Conservation (phyloP, 2,329 filamentous ascomycete species). For the Fusarium newnesense region DNA sequence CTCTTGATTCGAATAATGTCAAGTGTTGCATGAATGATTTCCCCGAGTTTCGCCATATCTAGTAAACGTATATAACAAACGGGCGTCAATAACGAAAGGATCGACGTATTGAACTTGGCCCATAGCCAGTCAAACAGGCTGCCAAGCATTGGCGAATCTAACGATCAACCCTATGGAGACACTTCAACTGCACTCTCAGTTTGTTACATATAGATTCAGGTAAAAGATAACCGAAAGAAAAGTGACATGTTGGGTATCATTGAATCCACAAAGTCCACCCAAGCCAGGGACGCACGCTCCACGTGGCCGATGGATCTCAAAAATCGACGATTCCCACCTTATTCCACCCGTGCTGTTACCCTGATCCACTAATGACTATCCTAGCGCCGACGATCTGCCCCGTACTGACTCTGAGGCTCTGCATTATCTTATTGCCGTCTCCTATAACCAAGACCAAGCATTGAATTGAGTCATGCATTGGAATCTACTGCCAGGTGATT, state of each 20-base stretch:
- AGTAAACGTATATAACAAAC: too few relatives aligned
- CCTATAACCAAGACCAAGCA: not conserved
- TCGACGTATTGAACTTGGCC: not conserved
- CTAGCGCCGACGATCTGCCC: not conserved
- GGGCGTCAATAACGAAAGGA: not conserved
- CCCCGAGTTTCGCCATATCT: too few relatives aligned
- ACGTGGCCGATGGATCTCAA: not conserved
- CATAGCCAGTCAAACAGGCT: accelerated
- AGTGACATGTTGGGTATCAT: not conserved
- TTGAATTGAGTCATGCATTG: not conserved
- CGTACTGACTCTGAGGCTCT: not conserved
- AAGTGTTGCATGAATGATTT: not conserved
- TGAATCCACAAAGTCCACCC: not conserved
- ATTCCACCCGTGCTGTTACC: not conserved
- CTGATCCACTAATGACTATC: not conserved
- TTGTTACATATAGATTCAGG: not conserved
- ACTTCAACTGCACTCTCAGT: not conserved
- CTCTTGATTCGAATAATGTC: too few relatives aligned
- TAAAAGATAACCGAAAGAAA: not conserved
- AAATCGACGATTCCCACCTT: not conserved
- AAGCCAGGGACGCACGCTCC: not conserved
- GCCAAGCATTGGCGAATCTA: not conserved
- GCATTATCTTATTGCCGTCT: too few relatives aligned
- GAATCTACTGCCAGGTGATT: not conserved
- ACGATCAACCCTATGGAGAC: not conserved